Evolutionary conservation across 2,329 filamentous ascomycete genomes (phyloP).

Genomic region (Ophiosphaerella narmari): DNA sequence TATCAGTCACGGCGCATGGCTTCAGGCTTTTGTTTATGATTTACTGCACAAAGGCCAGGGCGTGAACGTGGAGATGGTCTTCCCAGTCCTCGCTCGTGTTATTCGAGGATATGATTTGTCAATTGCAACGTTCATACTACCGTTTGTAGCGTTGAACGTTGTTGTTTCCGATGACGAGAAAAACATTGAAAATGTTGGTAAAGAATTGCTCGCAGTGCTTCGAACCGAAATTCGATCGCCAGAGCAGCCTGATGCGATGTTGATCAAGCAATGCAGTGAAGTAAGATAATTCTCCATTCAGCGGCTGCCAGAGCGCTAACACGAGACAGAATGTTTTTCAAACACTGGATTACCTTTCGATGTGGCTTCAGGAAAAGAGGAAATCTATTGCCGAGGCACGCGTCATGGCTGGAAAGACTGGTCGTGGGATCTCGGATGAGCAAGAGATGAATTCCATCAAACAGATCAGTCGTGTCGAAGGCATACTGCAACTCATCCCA

Average conservation of each 20-base stretch:
- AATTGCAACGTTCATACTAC: constrained; percentile 85
- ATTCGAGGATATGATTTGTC: constrained; percentile 84
- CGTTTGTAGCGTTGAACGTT: constrained; percentile 83
- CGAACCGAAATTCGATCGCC: constrained; percentile 61
- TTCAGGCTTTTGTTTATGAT: constrained; percentile 79
- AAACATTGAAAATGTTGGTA: constrained; percentile 68
- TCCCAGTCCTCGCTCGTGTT: constrained; percentile 78
- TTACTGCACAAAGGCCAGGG: constrained; percentile 79
- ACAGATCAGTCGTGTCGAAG: constrained; percentile 69
- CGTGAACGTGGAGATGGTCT: constrained; percentile 74
- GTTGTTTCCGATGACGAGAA: constrained; percentile 72
- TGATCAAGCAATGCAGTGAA: constrained; percentile 84
- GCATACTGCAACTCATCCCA: constrained; percentile 70
- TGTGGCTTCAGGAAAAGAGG: constrained; percentile 84
- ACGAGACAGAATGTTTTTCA: constrained; percentile 77
- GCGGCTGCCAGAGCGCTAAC: constrained; percentile 21
- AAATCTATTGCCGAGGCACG: constrained; percentile 49
- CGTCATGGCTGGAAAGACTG: constrained; percentile 50
- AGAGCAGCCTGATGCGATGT: constrained; percentile 68
- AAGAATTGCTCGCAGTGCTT: constrained; percentile 77
- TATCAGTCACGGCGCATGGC: constrained; percentile 77
- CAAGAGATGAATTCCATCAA: constrained; percentile 59
- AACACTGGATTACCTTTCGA: constrained; percentile 86
- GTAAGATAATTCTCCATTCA: constrained; percentile 55
- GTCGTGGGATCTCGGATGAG: constrained; percentile 51